Percentiles rank a stretch among this genome's conserved stretches.
Conservation (phyloP, 2,329 filamentous ascomycete genomes). For the Teratosphaeriaceae sp. region DNA sequence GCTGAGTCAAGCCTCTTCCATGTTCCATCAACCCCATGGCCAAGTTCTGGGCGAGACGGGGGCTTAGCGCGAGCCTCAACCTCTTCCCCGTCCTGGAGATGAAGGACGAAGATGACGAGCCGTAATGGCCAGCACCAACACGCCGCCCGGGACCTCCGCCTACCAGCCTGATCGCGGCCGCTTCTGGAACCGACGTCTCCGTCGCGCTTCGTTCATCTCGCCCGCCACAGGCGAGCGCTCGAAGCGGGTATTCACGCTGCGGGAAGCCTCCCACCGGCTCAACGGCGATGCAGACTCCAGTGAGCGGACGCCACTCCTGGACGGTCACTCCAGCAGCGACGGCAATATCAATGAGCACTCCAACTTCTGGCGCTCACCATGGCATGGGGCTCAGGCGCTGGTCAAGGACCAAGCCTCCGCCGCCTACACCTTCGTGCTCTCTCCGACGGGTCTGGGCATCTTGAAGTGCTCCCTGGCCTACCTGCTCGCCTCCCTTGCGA, state of each 20-base stretch:
- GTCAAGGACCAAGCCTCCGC: neutral
- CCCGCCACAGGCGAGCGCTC: conserved; percentile 80
- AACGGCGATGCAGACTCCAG: conserved; percentile 35
- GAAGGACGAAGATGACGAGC: neutral
- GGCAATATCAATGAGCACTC: neutral
- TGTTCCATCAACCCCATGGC: no score
- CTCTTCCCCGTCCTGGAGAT: neutral
- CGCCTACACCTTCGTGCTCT: conserved; percentile 51
- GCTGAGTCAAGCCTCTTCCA: no score
- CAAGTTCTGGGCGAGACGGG: no score
- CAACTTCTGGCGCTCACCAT: neutral
- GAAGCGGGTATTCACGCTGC: conserved; percentile 71
- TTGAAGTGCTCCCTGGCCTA: conserved; percentile 91
- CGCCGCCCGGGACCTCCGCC: neutral
- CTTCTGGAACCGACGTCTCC: conserved; percentile 39
- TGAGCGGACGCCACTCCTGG: conserved; percentile 30
- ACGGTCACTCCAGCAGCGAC: conserved; percentile 9
- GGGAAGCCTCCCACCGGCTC: conserved; percentile 38
- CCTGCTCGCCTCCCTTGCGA: conserved; percentile 76
- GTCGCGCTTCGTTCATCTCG: conserved; percentile 80
- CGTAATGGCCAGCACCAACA: neutral
- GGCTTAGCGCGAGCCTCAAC: no score
- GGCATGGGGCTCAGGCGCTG: conserved; percentile 8
- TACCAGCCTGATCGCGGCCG: conserved; percentile 3
- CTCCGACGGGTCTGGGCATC: conserved; percentile 69